Percentiles rank a stretch among this genome's conserved stretches.
phyloP scores from a whole-genome alignment of 176 grass and related monocot genomes.

The Lolium rigidum region DNA sequence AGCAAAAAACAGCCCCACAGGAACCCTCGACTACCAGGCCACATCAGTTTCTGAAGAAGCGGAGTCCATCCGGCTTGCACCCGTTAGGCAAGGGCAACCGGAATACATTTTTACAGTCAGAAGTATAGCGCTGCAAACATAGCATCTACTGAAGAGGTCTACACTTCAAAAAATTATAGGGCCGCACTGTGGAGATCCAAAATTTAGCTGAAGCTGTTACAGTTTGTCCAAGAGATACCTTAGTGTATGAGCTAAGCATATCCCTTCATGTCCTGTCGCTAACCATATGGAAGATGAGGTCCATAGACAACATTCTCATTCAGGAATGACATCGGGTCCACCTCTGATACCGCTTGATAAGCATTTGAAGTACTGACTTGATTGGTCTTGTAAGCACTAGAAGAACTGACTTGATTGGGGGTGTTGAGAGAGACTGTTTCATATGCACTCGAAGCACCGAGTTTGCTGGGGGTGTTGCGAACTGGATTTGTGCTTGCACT shows the following conservation, averaged over 20 bases:
- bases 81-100: neutral
- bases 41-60: neutral
- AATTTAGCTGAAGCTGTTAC: slow-evolving; percentile 45
- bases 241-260: slow-evolving; percentile 5
- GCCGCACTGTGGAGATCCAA: slow-evolving; percentile 4
- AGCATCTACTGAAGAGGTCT: slow-evolving; percentile 17
- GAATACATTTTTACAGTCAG: slow-evolving; percentile 36
- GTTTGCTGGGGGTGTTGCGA: slow-evolving; percentile 46
- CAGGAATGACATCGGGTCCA: slow-evolving; percentile 57
- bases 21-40: neutral
- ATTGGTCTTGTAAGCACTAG: slow-evolving; percentile 43
- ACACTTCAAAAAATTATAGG: slow-evolving; percentile 40
- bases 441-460: slow-evolving; percentile 39
- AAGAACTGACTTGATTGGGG: slow-evolving; percentile 45
- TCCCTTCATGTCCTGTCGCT: slow-evolving; percentile 25
- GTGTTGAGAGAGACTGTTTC: slow-evolving; percentile 15
- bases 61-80: neutral
- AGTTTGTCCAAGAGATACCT: slow-evolving; percentile 1
- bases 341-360: slow-evolving; percentile 36
- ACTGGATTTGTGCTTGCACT: slow-evolving; percentile 42
- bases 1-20: neutral
- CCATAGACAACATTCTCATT: slow-evolving; percentile 67
- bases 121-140: slow-evolving; percentile 27
- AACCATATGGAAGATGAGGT: slow-evolving; percentile 75
- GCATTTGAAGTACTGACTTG: slow-evolving; percentile 47